Evolutionary conservation across 2,329 filamentous ascomycete species (phyloP).

Genomic region (Phoma sp.): DNA sequence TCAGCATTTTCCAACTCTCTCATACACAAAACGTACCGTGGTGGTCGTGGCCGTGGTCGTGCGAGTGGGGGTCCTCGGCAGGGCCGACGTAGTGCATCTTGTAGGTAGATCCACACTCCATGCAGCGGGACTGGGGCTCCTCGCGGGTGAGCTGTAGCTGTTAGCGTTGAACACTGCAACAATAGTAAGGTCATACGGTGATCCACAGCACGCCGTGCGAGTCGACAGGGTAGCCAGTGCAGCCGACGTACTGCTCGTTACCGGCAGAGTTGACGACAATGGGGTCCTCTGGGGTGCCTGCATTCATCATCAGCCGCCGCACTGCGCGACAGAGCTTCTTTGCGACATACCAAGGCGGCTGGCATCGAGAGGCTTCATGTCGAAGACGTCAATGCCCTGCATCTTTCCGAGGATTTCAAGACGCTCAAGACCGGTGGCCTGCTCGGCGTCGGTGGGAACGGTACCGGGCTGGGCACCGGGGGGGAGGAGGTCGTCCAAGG

Average conservation of each 20-base stretch:
- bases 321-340: too few species aligned
- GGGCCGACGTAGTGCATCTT: conserved; percentile 98
- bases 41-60: conserved; percentile 60
- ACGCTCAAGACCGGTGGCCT: conserved; percentile 96
- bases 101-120: conserved; percentile 94
- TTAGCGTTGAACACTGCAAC: conserved; percentile 4
- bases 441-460: conserved; percentile 92
- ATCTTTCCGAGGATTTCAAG: conserved; percentile 99
- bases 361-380: conserved; percentile 95
- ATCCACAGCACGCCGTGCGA: conserved; percentile 92
- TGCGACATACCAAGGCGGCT: conserved; percentile 76
- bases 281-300: conserved; percentile 84
- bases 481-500: conserved; percentile 80
- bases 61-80: conserved; percentile 72
- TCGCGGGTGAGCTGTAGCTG: conserved; percentile 76
- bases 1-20: not conserved
- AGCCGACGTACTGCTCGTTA: conserved; percentile 95
- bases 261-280: conserved; percentile 90
- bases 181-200: conserved; percentile 66
- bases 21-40: conserved; percentile 30
- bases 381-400: conserved; percentile 97
- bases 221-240: conserved; percentile 92
- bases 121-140: conserved; percentile 92
- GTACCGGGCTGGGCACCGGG: conserved; percentile 83
- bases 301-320: conserved; percentile 19